Evolutionary conservation across 2,329 filamentous ascomycete genomes (phyloP).

Genomic region (Paracoccidioides lutzii): DNA sequence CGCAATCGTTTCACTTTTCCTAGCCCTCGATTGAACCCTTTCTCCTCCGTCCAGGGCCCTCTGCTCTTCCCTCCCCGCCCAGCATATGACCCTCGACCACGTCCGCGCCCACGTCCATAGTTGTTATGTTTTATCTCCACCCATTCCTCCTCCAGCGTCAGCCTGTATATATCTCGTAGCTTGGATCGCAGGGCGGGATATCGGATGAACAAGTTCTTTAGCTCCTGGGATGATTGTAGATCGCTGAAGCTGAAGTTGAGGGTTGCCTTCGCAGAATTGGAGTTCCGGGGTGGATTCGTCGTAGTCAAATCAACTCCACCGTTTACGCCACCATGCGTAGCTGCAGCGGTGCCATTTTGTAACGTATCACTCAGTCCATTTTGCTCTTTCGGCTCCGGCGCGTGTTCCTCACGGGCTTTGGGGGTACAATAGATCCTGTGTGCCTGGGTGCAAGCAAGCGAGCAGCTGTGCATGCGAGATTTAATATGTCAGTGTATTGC

Average conservation of each 20-base stretch:
- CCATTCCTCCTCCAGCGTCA: constrained; percentile 31
- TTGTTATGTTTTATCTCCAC: constrained; percentile 17
- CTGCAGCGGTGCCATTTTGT: background rate
- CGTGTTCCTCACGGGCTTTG: constrained; percentile 4
- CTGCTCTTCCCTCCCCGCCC: constrained; percentile 14
- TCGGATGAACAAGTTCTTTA: constrained; percentile 26
- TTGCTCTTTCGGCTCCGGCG: constrained; percentile 7
- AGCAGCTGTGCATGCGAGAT: constrained; percentile 26
- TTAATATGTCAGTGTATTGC: background rate
- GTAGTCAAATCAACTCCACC: background rate
- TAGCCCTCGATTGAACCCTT: constrained; percentile 31
- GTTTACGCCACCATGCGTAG: background rate
- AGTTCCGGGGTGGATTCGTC: background rate
- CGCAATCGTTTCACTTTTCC: constrained; percentile 27
- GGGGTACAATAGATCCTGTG: constrained; percentile 33
- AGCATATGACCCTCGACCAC: constrained; percentile 14
- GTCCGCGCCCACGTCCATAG: constrained; percentile 16
- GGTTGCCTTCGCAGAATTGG: background rate
- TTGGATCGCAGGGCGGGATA: constrained; percentile 28
- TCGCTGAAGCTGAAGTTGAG: constrained; percentile 3
- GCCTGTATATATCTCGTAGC: constrained; percentile 31
- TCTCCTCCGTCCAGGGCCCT: constrained; percentile 30
- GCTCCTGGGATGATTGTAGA: constrained; percentile 19
- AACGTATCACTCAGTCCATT: background rate
- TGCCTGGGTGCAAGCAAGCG: constrained; percentile 32